Conservation (phyloP, 2,329 filamentous ascomycete species). For the Colletotrichum phormii region DNA sequence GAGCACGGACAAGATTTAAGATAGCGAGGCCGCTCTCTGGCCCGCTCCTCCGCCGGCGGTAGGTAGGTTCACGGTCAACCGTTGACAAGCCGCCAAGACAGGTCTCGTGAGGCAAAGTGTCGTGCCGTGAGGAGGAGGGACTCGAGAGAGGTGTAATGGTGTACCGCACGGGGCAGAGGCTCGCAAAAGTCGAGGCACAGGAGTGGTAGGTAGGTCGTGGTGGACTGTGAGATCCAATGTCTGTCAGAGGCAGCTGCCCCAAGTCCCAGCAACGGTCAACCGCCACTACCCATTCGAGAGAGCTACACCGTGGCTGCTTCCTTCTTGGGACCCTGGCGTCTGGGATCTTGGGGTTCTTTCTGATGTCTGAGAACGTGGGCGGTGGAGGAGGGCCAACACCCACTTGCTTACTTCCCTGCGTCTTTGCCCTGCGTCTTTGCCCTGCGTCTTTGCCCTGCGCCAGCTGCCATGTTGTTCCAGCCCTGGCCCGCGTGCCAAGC, state of each 20-base stretch:
- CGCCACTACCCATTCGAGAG: neutral
- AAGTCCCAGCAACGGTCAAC: neutral
- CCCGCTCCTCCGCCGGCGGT: conserved; percentile 6
- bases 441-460: neutral
- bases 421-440: neutral
- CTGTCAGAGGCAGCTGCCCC: neutral
- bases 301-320: neutral
- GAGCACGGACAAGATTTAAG: conserved; percentile 20
- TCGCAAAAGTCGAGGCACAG: conserved; percentile 12
- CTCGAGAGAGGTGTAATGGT: neutral
- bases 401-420: neutral
- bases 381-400: neutral
- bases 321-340: neutral
- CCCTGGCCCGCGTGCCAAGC: neutral
- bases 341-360: neutral
- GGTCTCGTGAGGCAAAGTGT: neutral
- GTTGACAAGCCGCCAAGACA: neutral
- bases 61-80: neutral
- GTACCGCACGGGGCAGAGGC: conserved; percentile 22
- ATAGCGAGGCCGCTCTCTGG: conserved; percentile 20
- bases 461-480: neutral
- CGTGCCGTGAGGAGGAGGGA: neutral
- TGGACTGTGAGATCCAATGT: neutral
- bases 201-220: neutral
- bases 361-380: neutral